A percentile compares a stretch with the other conserved stretches of the same genome.
Evolutionary conservation across 768 basidiomycete genomes (phyloP).

Genomic region (Antrodiella citrinella): DNA sequence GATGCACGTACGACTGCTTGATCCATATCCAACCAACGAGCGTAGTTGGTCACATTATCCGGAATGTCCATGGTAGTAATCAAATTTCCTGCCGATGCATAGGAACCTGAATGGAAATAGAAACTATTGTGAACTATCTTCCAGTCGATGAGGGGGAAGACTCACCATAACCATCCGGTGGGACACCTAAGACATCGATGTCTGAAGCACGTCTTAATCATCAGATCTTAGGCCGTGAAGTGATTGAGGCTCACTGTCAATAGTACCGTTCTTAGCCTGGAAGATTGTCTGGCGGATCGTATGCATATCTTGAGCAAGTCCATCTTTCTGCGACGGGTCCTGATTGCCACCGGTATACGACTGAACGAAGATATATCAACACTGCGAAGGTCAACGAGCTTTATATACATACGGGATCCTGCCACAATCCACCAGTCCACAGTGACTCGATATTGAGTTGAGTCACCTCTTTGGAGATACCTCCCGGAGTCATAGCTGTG

Average conservation of each 20-base stretch:
- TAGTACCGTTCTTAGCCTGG: constrained; percentile 47
- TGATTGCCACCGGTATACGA: constrained; percentile 70
- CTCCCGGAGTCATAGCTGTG: constrained; percentile 60
- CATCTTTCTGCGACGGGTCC: constrained; percentile 31
- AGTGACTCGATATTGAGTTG: constrained; percentile 72
- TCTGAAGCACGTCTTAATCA: constrained; percentile 26
- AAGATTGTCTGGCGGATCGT: constrained; percentile 51
- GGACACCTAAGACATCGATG: constrained; percentile 43
- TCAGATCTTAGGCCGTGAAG: no score
- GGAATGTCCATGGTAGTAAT: constrained; percentile 37
- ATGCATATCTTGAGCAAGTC: constrained; percentile 42
- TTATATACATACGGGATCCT: constrained; percentile 40
- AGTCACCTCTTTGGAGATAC: constrained; percentile 47
- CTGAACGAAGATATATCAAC: constrained; percentile 20
- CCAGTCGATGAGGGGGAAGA: no score
- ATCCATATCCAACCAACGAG: constrained; percentile 66
- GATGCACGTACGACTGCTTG: constrained; percentile 45
- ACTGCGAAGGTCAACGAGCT: neutral
- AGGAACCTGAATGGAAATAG: constrained; percentile 54
- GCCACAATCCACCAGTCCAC: constrained; percentile 70
- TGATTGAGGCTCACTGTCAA: constrained; percentile 44
- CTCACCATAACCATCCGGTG: constrained; percentile 55
- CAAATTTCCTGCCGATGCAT: constrained; percentile 56
- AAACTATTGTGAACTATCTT: no score
- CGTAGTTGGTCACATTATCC: constrained; percentile 32